Base-by-base conservation (phyloP, 1,139 yeast genomes). In the Yamadazyma aaseri region DNA sequence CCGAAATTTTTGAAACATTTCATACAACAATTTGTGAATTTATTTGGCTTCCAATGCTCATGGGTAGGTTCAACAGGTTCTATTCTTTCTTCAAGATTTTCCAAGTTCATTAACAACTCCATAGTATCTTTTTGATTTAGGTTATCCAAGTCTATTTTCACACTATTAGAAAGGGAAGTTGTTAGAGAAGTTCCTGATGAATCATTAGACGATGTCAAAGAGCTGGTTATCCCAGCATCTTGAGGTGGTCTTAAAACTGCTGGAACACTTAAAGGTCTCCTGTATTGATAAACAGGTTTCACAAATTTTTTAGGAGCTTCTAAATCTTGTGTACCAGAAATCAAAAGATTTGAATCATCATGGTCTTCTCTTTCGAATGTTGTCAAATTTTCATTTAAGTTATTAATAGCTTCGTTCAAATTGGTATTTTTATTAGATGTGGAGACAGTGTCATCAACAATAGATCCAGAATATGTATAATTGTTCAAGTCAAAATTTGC, bases 1-100 rank as follows among this genome's bases (percentile, higher is more conserved):
- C 65, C 62, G 44, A 69, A 65, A 6, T 55, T 48, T 25, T 54
- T 58, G 39, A 65, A 64, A 44, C 74, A 69, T 41, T 59, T 60
- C 67, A 64, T 64, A 47, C 75, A 69, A 42, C 63, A 63, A 36
- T 57, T 56, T 16, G 71, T 54, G 30, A 50, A 56, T 33, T 47
- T 55, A 44, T 68, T 60, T 5, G 71, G 63, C 43, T 61, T 62
- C 75, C 75, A 69, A 50, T 69, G 75, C 8, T 40, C 45, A 34
- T 58, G 71, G 3, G 67, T 63, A 11, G 74, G 74, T 40, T 64
- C 72, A 6, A 31, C 28, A 8, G 47, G 48, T 28, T 45, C 46
- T 3, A 25, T 20, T 8, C 20, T 31, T 13, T 25, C 28, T n/a
- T 29, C 32, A 16, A 29, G 14, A 10, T 8, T 17, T 12, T 29